Evolutionary conservation across 208 protist species (phyloP).

Genomic region (Trichomonas vaginalis): DNA sequence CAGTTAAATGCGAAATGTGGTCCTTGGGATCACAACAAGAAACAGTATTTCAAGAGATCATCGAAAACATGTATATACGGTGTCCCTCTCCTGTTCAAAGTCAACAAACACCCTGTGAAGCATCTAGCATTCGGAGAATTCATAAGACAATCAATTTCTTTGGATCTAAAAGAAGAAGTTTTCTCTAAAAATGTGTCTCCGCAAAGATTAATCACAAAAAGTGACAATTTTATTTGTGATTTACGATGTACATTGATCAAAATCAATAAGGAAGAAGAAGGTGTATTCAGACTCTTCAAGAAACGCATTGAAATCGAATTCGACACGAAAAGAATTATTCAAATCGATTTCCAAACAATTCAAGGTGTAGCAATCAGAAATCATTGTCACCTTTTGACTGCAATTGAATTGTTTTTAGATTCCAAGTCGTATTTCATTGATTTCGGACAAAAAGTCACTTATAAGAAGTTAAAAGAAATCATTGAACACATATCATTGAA

Average conservation of each 20-base stretch:
- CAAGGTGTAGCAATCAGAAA: neutral
- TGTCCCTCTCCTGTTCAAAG: neutral
- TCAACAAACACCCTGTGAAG: neutral
- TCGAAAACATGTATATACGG: neutral
- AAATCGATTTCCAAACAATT: neutral
- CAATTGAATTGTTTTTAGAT: neutral
- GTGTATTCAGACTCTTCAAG: neutral
- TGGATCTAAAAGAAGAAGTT: too few relatives aligned
- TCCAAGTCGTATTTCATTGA: neutral
- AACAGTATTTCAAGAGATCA: neutral
- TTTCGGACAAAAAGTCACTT: neutral
- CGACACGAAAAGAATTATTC: neutral
- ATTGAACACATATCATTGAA: neutral
- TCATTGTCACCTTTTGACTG: neutral
- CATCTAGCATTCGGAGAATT: neutral
- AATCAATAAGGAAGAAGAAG: neutral
- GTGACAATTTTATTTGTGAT: too few relatives aligned
- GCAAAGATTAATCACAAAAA: too few relatives aligned
- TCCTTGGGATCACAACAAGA: neutral
- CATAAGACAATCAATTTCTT: too few relatives aligned
- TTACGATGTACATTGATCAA: neutral
- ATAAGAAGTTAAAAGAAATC: neutral
- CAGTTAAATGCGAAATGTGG: neutral
- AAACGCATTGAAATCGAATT: neutral
- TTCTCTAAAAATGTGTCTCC: too few relatives aligned